Percentiles rank a stretch among this genome's conserved stretches.
These are phyloP conservation scores for Candida sphagnicola DNA, from an alignment of 805 yeast genomes.

Conservation along the genomic window DNA sequence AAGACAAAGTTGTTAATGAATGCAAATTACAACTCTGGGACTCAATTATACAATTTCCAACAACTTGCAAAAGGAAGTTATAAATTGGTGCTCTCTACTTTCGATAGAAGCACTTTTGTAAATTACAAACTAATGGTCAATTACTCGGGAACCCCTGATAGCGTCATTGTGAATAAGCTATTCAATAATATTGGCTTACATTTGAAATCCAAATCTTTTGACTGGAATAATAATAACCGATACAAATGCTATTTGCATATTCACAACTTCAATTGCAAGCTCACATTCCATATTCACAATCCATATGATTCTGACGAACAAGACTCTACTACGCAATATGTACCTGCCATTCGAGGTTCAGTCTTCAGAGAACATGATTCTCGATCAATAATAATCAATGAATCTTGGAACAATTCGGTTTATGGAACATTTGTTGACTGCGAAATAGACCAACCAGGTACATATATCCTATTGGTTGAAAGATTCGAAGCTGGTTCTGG, in stretches of 20 bases:
- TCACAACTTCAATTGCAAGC: constrained; percentile 14
- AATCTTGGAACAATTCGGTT: constrained; percentile 37
- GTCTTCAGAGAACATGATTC: constrained; percentile 28
- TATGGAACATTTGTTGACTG: constrained; percentile 43
- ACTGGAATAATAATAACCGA: constrained; percentile 41
- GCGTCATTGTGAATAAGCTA: constrained; percentile 3
- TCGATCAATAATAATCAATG: constrained; percentile 30
- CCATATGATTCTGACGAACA: constrained; percentile 26
- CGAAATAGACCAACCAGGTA: constrained; percentile 18
- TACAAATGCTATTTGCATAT: constrained; percentile 26
- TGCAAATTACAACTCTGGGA: constrained; percentile 29
- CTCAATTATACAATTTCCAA: constrained; percentile 14
- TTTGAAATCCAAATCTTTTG: constrained; percentile 10
- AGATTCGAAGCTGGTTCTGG: constrained; percentile 48
- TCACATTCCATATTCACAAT: constrained; percentile 23
- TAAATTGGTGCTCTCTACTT: constrained; percentile 45
- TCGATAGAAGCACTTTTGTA: constrained; percentile 24
- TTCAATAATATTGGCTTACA: constrained; percentile 7
- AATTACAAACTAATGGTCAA: constrained; percentile 29
- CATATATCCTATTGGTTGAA: constrained; percentile 42
- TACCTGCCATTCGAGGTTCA: constrained; percentile 44
- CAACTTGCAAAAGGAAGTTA: constrained; percentile 34
- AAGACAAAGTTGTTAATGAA: constrained; percentile 26
- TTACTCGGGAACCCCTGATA: constrained; percentile 7
- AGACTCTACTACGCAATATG: not conserved